Evolutionary conservation across 2,329 filamentous ascomycete species (phyloP).

Genomic region (Cytospora paraplurivora): DNA sequence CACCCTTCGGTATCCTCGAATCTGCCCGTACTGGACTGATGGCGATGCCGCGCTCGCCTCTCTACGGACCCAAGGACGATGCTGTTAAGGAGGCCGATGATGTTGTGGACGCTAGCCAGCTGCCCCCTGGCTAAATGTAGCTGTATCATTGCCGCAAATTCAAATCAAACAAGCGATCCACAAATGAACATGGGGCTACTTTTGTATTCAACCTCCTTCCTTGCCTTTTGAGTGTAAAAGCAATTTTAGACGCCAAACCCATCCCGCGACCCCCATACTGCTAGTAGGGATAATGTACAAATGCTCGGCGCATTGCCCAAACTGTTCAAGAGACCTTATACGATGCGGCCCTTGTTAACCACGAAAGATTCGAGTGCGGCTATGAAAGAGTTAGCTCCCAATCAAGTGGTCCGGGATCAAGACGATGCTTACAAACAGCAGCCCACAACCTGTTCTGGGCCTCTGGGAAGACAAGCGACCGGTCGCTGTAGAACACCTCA

Average conservation of each 20-base stretch:
- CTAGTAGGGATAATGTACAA: not conserved
- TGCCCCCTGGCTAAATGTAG: conserved; percentile 76
- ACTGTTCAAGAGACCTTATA: conserved; percentile 33
- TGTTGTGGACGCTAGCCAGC: conserved; percentile 88
- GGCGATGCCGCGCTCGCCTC: conserved; percentile 90
- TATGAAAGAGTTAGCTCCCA: conserved; percentile 33
- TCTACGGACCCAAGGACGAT: conserved; percentile 72
- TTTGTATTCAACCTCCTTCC: conserved; percentile 12
- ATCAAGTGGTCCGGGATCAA: not conserved
- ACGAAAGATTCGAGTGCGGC: conserved; percentile 86
- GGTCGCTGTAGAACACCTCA: conserved; percentile 86
- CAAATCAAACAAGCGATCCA: conserved; percentile 9
- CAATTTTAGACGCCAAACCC: conserved; percentile 19
- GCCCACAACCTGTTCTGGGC: conserved; percentile 95
- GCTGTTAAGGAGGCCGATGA: conserved; percentile 86
- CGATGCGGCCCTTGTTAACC: conserved; percentile 86
- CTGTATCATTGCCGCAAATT: conserved; percentile 14
- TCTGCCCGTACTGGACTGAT: conserved; percentile 94
- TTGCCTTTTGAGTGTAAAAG: conserved; percentile 2
- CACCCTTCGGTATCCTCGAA: conserved; percentile 94
- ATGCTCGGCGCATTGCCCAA: not conserved
- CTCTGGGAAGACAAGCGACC: conserved; percentile 88
- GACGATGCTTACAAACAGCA: conserved; percentile 65
- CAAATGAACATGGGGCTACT: conserved; percentile 2
- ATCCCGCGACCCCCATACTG: not conserved